phyloP scores from a whole-genome alignment of 2,329 filamentous ascomycete genomes.

The Camillea tinctor region DNA sequence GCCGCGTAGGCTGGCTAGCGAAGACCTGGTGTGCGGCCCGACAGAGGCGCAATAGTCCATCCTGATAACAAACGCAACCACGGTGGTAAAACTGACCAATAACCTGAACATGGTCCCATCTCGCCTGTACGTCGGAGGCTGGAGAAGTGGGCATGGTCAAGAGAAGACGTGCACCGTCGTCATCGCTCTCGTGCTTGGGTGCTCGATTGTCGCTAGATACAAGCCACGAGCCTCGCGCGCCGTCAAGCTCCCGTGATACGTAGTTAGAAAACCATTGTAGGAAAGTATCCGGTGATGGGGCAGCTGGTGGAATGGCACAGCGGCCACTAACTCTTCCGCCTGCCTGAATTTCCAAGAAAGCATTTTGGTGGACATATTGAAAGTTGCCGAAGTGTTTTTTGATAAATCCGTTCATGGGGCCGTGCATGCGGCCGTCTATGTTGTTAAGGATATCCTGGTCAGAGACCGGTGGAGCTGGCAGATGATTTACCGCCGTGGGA shows the following conservation, averaged over 20 bases:
- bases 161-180: conserved; percentile 14
- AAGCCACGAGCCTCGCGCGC: conserved; percentile 19
- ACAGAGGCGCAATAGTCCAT: conserved; percentile 22
- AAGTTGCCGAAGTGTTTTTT: conserved; percentile 21
- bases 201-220: conserved; percentile 5
- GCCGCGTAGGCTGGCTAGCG: conserved; percentile 31
- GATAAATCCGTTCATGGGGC: conserved; percentile 22
- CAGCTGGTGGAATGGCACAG: conserved; percentile 10
- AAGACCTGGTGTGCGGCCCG: conserved; percentile 28
- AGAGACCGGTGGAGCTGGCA: conserved; percentile 3
- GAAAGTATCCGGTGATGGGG: conserved; percentile 15
- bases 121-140: conserved; percentile 2
- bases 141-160: conserved; percentile 11
- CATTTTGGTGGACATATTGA: conserved; percentile 11
- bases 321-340: conserved; percentile 5
- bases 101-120: conserved; percentile 21
- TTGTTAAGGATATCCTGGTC: conserved; percentile 18
- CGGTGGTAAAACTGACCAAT: conserved; percentile 20
- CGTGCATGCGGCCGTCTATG: conserved; percentile 23
- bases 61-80: conserved; percentile 10
- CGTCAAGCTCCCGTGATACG: conserved; percentile 9
- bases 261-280: conserved; percentile 18
- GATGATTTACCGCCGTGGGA: conserved; percentile 1
- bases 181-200: conserved; percentile 1
- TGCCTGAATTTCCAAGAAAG: conserved; percentile 11